These are phyloP conservation scores for Xerocomellus amylosporus DNA, from an alignment of 768 basidiomycete species.

Conservation along the genomic window DNA sequence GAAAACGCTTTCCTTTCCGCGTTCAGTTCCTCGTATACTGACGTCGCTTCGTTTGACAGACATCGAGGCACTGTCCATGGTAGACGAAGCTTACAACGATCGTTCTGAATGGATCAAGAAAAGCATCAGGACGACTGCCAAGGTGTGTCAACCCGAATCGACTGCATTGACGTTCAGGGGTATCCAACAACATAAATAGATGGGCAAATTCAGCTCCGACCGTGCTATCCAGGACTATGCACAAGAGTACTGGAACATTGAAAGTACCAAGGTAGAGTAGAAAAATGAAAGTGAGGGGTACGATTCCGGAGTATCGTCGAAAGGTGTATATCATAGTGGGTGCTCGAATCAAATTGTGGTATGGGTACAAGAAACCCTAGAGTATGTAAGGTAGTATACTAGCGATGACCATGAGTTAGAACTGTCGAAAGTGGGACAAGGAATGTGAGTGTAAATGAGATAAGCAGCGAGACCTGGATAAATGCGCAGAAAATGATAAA, in stretches of 20 bases:
- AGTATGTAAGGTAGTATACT: slow-evolving; percentile 15
- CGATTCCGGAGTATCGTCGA: not conserved
- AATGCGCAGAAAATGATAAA: not conserved
- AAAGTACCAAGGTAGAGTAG: slow-evolving; percentile 40
- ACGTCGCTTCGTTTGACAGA: slow-evolving; percentile 40
- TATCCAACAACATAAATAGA: slow-evolving; percentile 44
- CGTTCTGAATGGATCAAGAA: slow-evolving; percentile 89
- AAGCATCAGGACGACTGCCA: slow-evolving; percentile 78
- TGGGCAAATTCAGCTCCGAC: slow-evolving; percentile 98
- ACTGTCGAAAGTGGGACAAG: slow-evolving; percentile 9
- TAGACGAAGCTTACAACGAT: slow-evolving; percentile 86
- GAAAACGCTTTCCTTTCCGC: not conserved
- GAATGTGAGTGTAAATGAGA: slow-evolving; percentile 4
- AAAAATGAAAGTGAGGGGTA: not conserved
- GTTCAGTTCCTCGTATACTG: not conserved
- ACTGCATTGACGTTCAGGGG: slow-evolving; percentile 64
- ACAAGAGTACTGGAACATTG: slow-evolving; percentile 82
- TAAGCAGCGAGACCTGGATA: slow-evolving; percentile 4
- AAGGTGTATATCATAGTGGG: slow-evolving; percentile 8
- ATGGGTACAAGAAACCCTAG: slow-evolving; percentile 2
- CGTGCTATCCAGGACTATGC: slow-evolving; percentile 91
- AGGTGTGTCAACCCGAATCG: slow-evolving; percentile 42
- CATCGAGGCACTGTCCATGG: slow-evolving; percentile 78
- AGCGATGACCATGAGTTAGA: slow-evolving; percentile 11
- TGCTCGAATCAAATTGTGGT: slow-evolving; percentile 5